Percentiles rank a stretch among this genome's conserved stretches.
Conservation (phyloP, 169 alveolate genomes). For the Ichthyophthirius multifiliis region DNA sequence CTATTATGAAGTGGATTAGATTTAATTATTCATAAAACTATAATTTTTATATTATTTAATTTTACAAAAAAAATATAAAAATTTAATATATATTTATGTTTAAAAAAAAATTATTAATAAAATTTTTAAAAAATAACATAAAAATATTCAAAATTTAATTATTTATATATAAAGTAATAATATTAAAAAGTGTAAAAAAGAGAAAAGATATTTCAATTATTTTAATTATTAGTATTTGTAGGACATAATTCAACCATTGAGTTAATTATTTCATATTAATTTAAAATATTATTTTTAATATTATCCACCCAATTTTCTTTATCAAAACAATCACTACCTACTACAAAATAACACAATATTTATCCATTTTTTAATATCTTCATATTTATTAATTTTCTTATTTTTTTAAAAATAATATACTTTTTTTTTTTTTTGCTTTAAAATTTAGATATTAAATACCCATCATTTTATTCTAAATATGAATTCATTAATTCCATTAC, state of each 20-base stretch:
- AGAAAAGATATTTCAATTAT: no score
- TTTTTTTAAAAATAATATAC: background rate
- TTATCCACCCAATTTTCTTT: background rate
- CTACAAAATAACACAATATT: background rate
- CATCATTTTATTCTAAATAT: background rate
- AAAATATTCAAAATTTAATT: no score
- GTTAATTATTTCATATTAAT: background rate
- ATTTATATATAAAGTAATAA: no score
- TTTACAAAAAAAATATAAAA: no score
- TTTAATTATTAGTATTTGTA: background rate
- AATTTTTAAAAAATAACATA: no score
- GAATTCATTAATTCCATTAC: conserved; percentile 2
- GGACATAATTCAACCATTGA: background rate
- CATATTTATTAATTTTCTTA: background rate
- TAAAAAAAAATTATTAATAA: no score
- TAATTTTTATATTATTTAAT: no score
- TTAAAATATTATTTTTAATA: background rate
- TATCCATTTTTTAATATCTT: background rate
- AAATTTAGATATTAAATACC: background rate
- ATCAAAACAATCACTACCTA: background rate
- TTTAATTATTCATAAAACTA: no score
- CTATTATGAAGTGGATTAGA: no score
- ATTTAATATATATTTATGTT: no score
- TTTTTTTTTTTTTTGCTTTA: no score
- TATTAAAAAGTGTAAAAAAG: no score